A percentile compares a stretch with the other conserved stretches of the same genome.
Evolutionary conservation across 1,139 yeast species (phyloP).

Genomic region (Yamadazyma dushanensis): DNA sequence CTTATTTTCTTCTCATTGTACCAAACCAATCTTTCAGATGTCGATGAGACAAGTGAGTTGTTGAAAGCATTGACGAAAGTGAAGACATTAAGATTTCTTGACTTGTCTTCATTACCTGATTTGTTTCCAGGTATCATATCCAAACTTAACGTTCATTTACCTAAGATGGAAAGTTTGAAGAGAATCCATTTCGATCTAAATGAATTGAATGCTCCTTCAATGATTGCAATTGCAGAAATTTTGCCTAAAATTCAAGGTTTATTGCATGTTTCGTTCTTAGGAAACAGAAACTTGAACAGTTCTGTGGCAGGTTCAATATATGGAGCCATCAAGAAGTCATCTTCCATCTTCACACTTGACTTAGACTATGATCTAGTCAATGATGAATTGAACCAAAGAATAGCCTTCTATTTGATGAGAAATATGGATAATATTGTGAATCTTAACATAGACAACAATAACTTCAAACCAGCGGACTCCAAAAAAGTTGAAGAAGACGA

Average conservation of each 20-base stretch:
- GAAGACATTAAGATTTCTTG: constrained; percentile 67
- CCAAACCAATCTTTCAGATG: constrained; percentile 58
- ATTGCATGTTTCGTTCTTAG: constrained; percentile 74
- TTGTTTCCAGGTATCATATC: constrained; percentile 74
- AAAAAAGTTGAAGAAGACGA: constrained; percentile 33
- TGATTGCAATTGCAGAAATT: constrained; percentile 68
- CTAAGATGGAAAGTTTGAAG: constrained; percentile 61
- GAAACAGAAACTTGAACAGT: constrained; percentile 55
- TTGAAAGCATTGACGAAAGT: constrained; percentile 52
- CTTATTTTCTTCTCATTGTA: constrained; percentile 69
- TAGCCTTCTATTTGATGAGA: constrained; percentile 79
- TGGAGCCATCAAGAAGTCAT: constrained; percentile 66
- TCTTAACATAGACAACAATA: constrained; percentile 4
- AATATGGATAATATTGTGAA: constrained; percentile 60
- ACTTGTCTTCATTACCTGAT: constrained; percentile 70
- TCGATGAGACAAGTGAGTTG: constrained; percentile 55
- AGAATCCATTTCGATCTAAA: constrained; percentile 80
- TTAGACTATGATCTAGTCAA: constrained; percentile 68
- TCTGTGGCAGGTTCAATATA: constrained; percentile 69
- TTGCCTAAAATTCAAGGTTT: constrained; percentile 68
- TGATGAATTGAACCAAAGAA: constrained; percentile 70
- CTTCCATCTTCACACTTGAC: constrained; percentile 67
- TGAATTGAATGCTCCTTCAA: constrained; percentile 59
- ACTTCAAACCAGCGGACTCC: constrained; percentile 1
- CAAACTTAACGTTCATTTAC: constrained; percentile 59